Percentiles rank a stretch among this genome's conserved stretches.
phyloP scores from a whole-genome alignment of 1,284 basidiomycete species.

The Schizophyllum commune region DNA sequence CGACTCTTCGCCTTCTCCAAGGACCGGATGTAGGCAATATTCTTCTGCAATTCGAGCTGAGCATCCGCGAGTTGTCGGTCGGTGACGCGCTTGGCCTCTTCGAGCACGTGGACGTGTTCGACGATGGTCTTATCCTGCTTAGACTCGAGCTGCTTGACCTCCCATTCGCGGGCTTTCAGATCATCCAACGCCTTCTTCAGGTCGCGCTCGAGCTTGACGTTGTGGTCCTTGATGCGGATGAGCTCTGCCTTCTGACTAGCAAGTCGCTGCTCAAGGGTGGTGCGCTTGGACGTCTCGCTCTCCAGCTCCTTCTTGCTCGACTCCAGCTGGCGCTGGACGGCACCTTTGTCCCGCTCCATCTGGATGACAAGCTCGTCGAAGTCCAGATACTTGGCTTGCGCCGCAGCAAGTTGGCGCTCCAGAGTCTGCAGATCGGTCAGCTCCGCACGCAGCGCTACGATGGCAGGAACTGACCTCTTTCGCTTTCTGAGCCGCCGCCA shows the following conservation, averaged over 20 bases:
- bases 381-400: slow-evolving; percentile 73
- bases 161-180: slow-evolving; percentile 78
- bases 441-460: too few relatives aligned
- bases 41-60: slow-evolving; percentile 68
- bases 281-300: slow-evolving; percentile 58
- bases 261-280: slow-evolving; percentile 64
- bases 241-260: slow-evolving; percentile 66
- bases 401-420: slow-evolving; percentile 68
- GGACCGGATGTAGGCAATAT: slow-evolving; percentile 71
- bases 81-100: slow-evolving; percentile 94
- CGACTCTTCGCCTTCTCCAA: slow-evolving; percentile 77
- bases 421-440: slow-evolving; percentile 38
- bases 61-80: slow-evolving; percentile 87
- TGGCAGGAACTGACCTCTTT: slow-evolving; percentile 52
- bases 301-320: slow-evolving; percentile 63
- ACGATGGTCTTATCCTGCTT: slow-evolving; percentile 97
- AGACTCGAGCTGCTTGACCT: slow-evolving; percentile 78
- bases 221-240: slow-evolving; percentile 60
- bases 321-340: slow-evolving; percentile 69
- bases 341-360: slow-evolving; percentile 75
- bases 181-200: slow-evolving; percentile 75
- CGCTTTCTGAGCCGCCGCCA: slow-evolving; percentile 52
- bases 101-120: slow-evolving; percentile 96
- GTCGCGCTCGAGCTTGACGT: slow-evolving; percentile 71
- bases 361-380: slow-evolving; percentile 85